These are phyloP conservation scores for Oryza australiensis DNA, from an alignment of 176 grass and related monocot genomes.

Conservation along the genomic window DNA sequence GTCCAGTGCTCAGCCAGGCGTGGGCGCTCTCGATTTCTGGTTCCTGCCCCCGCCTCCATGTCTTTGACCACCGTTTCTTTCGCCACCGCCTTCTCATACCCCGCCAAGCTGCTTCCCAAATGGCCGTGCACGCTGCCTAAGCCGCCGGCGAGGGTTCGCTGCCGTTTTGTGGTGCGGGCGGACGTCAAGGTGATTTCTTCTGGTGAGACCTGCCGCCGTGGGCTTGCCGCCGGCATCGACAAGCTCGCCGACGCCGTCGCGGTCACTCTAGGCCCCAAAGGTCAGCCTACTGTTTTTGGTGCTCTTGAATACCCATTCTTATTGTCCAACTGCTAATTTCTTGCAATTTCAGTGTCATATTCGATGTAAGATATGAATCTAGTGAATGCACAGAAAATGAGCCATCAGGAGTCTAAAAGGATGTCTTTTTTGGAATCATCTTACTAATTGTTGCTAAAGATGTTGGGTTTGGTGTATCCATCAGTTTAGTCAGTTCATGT, in stretches of 20 bases:
- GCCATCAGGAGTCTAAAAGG: neutral
- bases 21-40: neutral
- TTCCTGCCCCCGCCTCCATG: neutral
- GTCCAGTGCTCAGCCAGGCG: neutral
- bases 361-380: neutral
- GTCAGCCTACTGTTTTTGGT: slow-evolving; percentile 28
- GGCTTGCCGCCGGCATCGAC: slow-evolving; percentile 75
- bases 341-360: neutral
- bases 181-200: slow-evolving; percentile 69
- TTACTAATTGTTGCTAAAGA: neutral
- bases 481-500: neutral
- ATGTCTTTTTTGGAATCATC: neutral
- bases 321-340: neutral
- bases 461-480: neutral
- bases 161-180: slow-evolving; percentile 47
- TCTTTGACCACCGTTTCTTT: slow-evolving; percentile 10
- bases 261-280: slow-evolving; percentile 88
- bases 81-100: neutral
- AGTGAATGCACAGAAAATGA: neutral
- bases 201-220: slow-evolving; percentile 62
- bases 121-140: slow-evolving; percentile 4
- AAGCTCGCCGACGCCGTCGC: slow-evolving; percentile 88
- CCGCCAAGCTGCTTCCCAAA: neutral
- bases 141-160: neutral
- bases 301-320: neutral